phyloP scores from a whole-genome alignment of 2,329 filamentous ascomycete genomes.

The Trichoderma pleuroti region DNA sequence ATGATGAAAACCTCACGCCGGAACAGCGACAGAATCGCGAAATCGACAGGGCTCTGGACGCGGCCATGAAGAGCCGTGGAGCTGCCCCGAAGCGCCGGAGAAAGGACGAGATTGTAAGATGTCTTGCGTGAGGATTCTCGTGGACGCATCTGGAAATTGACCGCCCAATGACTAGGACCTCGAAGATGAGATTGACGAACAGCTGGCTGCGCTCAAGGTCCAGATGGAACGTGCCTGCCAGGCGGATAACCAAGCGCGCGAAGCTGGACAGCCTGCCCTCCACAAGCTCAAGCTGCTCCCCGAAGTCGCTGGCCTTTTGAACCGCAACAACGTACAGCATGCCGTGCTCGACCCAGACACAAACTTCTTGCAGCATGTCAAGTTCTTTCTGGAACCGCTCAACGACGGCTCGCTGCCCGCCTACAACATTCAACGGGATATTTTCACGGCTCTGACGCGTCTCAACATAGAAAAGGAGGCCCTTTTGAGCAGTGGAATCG shows the following conservation, averaged over 20 bases:
- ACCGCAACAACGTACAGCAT: slow-evolving; percentile 80
- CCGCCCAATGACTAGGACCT: slow-evolving; percentile 59
- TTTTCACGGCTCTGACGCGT: slow-evolving; percentile 75
- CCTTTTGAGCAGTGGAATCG: slow-evolving; percentile 85
- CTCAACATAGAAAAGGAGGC: slow-evolving; percentile 89
- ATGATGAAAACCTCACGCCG: slow-evolving; percentile 75
- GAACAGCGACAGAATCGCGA: slow-evolving; percentile 81
- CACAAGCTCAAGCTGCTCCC: slow-evolving; percentile 93
- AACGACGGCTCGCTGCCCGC: slow-evolving; percentile 91
- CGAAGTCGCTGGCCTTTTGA: slow-evolving; percentile 82
- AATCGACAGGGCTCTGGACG: slow-evolving; percentile 83
- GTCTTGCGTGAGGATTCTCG: neutral
- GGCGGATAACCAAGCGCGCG: slow-evolving; percentile 78
- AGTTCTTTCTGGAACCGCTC: slow-evolving; percentile 94
- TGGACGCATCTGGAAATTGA: neutral
- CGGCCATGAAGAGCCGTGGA: slow-evolving; percentile 75
- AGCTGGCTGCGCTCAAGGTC: slow-evolving; percentile 81
- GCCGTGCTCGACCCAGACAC: slow-evolving; percentile 90
- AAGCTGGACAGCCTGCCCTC: slow-evolving; percentile 74
- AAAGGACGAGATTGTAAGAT: slow-evolving; percentile 78
- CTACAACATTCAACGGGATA: slow-evolving; percentile 94
- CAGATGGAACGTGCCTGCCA: slow-evolving; percentile 89
- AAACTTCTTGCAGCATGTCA: slow-evolving; percentile 90
- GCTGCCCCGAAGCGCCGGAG: slow-evolving; percentile 62
- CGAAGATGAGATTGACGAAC: slow-evolving; percentile 83